phyloP scores from a whole-genome alignment of 768 basidiomycete species.

The Rhizopogon roseolus region DNA sequence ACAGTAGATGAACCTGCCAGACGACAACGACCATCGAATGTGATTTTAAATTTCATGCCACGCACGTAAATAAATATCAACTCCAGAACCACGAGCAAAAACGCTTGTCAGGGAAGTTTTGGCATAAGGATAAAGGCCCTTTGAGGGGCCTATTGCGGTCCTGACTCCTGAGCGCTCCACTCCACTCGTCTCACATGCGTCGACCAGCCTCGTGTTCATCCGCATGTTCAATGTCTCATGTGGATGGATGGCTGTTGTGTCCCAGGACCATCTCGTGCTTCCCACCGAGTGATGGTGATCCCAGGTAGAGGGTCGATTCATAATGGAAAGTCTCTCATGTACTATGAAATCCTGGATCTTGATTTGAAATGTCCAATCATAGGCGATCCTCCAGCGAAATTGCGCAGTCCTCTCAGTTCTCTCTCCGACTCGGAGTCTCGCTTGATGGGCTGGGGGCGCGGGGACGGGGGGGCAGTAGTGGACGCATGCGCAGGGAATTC shows the following conservation, averaged over 20 bases:
- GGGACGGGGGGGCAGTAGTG: neutral
- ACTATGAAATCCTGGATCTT: neutral
- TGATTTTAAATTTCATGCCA: too few relatives aligned
- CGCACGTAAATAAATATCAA: too few relatives aligned
- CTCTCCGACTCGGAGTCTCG: neutral
- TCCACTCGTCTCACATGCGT: neutral
- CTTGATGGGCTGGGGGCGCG: neutral
- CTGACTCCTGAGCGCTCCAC: neutral
- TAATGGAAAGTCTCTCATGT: too few relatives aligned
- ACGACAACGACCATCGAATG: neutral
- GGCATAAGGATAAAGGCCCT: neutral
- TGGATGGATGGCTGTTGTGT: neutral
- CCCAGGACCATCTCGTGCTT: neutral
- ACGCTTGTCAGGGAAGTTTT: too few relatives aligned
- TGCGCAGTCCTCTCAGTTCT: neutral
- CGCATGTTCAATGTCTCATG: neutral
- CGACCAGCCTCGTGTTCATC: neutral
- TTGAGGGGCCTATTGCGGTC: neutral
- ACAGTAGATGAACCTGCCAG: neutral
- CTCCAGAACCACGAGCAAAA: too few relatives aligned
- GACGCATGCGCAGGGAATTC: too few relatives aligned
- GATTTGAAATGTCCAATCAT: neutral
- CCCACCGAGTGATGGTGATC: neutral
- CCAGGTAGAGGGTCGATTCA: neutral
- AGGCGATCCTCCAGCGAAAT: neutral